Evolutionary conservation across 2,329 filamentous ascomycete species (phyloP), one percentile per base, ranked within the genome.

Genomic region (Microsporum canis): DNA sequence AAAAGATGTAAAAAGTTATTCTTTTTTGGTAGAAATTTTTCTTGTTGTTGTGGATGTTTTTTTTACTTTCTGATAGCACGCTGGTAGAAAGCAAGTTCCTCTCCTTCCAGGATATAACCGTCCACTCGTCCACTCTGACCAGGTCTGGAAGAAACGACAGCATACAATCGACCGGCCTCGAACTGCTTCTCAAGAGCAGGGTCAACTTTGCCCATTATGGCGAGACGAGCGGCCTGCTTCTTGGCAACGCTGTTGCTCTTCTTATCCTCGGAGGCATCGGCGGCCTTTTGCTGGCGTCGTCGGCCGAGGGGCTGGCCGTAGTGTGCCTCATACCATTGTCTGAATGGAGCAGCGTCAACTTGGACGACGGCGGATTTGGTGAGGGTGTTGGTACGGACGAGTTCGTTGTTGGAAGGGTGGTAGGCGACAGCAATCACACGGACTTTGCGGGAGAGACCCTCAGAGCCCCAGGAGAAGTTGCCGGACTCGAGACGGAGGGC

Each of bases 341-440:
- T 86, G 89, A 99, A 99, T 71, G 94, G 94, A 67, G 94, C 90
- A 73, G 95, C 94, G 80, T 99, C 94, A 81, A 99, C 83, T 85
- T 99, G 94, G 78, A 99, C 89, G 75, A 99, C 89, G 82, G 94
- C 94, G 76, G 90, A 90, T 83, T 91, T 95, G 85, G 94, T 99
- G 78, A 99, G 86, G 83, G 94, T 97, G 88, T 99, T 99, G 81
- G 94, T 99, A 77, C 94, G 94, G 84, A 99, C 91, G 72, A 99
- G 86, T 84, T 99, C 94, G 90, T 99, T 99, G 91, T 99, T 99
- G 79, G 92, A 96, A 67, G 94, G 95, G 82, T 99, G 95, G 89
- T 91, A 99, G 78, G 87, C 88, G 81, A 99, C 95, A 75, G 84
- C 91, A 79, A 99, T 96, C 79, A 99, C 89, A 84, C 95, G 94